Evolutionary conservation across 805 yeast genomes (phyloP), one percentile per base, ranked within the genome.

Genomic region (Limtongia smithiae): DNA sequence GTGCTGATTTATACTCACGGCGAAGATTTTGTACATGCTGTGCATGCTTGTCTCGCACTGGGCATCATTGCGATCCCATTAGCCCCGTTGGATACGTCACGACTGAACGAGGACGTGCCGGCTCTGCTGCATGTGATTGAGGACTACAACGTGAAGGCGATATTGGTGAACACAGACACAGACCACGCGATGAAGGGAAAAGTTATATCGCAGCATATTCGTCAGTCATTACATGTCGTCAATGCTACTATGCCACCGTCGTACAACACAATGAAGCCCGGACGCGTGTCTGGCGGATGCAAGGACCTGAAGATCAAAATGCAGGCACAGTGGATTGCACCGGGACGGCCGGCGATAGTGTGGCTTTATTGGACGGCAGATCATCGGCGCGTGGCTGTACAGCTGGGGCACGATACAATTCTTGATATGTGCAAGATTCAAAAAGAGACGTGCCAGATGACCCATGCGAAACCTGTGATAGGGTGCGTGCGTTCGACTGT

Each of bases 371-470:
- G 81, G 73, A 78, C 85, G 0, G 73, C 89, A 0, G 95, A 88
- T 60, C 84, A 84, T 59, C 73, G 78, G 17, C 72, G 85, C 48
- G 73, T 78, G 0, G 86, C 84, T 0, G 71, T 63, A 41, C 70
- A 71, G 17, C 66, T 78, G 54, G 80, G 79, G 21, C 93, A 85
- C 63, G 69, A 74, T 35, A 76, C 79, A 42, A 70, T 93, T 11
- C 67, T 90, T 58, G 83, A 87, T 2, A 77, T 86, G 65, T 89
- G 97, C 67, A 88, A 90, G 61, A 85, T 86, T 18, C 76, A 88
- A 62, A 91, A 93, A 60, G 97, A 91, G 63, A 91, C 97, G 0
- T 86, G 96, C 62, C 91, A 87, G 53, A 73, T 93, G 68, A 75
- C 82, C 12, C 77, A 85, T 34, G 75, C 77, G 30, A 78, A 80